phyloP scores from a whole-genome alignment of 345 rosid genomes.

The Kernera saxatilis region DNA sequence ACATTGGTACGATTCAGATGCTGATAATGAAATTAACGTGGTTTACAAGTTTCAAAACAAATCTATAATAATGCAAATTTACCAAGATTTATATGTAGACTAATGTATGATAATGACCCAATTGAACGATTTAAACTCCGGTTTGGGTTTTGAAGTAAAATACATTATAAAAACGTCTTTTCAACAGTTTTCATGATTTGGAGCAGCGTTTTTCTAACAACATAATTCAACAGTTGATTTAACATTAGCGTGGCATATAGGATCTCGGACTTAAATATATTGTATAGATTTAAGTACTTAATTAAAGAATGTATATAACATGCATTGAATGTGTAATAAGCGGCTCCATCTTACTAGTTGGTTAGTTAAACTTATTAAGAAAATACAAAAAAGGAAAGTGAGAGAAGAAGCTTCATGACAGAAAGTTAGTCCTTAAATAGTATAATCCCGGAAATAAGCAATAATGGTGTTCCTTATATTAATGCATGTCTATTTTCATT shows the following conservation, averaged over 20 bases:
- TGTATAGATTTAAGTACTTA: neutral
- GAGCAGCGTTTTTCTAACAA: neutral
- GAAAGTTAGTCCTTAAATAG: conserved; percentile 14
- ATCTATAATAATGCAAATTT: conserved; percentile 10
- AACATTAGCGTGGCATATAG: conserved; percentile 5
- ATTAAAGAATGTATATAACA: neutral
- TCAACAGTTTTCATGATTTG: conserved; percentile 3
- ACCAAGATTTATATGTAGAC: conserved; percentile 20
- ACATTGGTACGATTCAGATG: conserved; percentile 15
- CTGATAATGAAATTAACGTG: conserved; percentile 25
- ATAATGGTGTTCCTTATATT: conserved; percentile 26
- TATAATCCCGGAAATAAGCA: conserved; percentile 16
- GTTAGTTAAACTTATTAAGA: conserved; percentile 4
- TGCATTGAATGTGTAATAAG: conserved; percentile 15
- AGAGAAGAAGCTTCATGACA: neutral
- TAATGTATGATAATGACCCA: conserved; percentile 15
- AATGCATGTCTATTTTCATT: conserved; percentile 32
- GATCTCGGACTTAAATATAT: neutral
- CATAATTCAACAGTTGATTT: neutral
- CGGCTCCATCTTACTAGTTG: conserved; percentile 5
- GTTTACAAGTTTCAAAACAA: conserved; percentile 8
- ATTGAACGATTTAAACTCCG: neutral
- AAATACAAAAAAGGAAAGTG: conserved; percentile 10
- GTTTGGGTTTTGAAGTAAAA: neutral
- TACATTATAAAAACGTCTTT: neutral